Percentiles rank a stretch among this genome's conserved stretches.
Evolutionary conservation across 202 grass and related monocot species (phyloP).

Genomic region (Carex sylvatica): DNA sequence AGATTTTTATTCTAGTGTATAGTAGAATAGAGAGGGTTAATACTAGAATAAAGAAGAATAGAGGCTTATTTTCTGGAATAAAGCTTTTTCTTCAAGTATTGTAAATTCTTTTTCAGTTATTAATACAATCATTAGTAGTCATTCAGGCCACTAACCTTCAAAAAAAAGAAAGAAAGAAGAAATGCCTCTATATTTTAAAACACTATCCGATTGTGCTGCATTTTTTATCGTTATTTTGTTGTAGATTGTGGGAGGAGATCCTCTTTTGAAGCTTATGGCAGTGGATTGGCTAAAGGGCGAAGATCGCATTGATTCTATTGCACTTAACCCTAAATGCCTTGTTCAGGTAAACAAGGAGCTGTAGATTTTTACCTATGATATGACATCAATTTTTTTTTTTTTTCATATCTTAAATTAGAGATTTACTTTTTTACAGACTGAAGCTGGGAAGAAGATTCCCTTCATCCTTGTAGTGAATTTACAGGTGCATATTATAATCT

Average conservation of each 20-base stretch:
- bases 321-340: constrained; percentile 82
- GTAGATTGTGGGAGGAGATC: constrained; percentile 82
- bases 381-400: not conserved
- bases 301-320: constrained; percentile 70
- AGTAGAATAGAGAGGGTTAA: too few relatives aligned
- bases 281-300: constrained; percentile 93
- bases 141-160: too few relatives aligned
- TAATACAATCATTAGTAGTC: too few relatives aligned
- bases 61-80: too few relatives aligned
- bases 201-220: constrained; percentile 8
- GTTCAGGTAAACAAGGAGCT: constrained; percentile 57
- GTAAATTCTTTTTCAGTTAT: too few relatives aligned
- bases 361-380: not conserved
- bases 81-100: too few relatives aligned
- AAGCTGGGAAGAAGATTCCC: constrained; percentile 83
- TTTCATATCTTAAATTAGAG: not conserved
- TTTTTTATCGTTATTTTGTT: constrained; percentile 16
- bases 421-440: constrained; percentile 54
- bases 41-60: too few relatives aligned
- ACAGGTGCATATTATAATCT: constrained; percentile 44
- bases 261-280: constrained; percentile 84
- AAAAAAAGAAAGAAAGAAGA: too few relatives aligned
- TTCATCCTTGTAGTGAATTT: constrained; percentile 93
- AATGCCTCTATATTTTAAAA: not conserved
- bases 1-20: too few relatives aligned